Evolutionary conservation across 495 filamentous ascomycete genomes (phyloP), one percentile per base, ranked within the genome.

Genomic region (Neurospora sp.): DNA sequence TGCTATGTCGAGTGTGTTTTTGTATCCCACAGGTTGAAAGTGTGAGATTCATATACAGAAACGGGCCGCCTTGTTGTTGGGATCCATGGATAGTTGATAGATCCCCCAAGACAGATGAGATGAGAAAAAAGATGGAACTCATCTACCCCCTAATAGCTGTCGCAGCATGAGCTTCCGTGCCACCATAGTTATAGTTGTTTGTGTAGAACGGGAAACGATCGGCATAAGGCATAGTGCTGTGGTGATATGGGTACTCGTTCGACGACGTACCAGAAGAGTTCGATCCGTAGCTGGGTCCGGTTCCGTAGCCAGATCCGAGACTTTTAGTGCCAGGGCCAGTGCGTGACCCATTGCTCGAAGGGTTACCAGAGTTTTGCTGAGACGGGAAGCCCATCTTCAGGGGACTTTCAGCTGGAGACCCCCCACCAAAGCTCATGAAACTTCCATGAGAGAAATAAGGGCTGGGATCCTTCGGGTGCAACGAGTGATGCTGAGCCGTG

Each of bases 401-500:
- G 1, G 79, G 79, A 5, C 79, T 80, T 59, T 80, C 79, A n/a
- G 78, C 76, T 0, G 81, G 79, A 3, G 81, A 82, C n/a, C 69
- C 73, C 3, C 78, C 77, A 18, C 14, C 53, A 35, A 31, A 66
- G 53, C 53, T 66, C 53, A 66, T 66, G 53, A 66, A 66, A 66
- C 14, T 18, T 35, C 69, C 48, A 40, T 76, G 77, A 14, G 77
- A 70, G 38, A 83, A 82, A 69, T 82, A 83, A 27, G 81, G 79
- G 72, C 79, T 81, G 10, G 78, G 71, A 71, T 80, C 80, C 39
- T 71, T 75, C 5, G 78, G 76, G 38, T 79, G 77, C 35, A 83
- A 74, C 11, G 78, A 80, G 61, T 84, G 83, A 59, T 84, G 82
- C 39, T 82, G 80, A n/a, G 81, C 80, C 69, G 76, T 79, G 70